Base-by-base conservation (phyloP, 2,329 filamentous ascomycete genomes). In the Zalaria obscura region DNA sequence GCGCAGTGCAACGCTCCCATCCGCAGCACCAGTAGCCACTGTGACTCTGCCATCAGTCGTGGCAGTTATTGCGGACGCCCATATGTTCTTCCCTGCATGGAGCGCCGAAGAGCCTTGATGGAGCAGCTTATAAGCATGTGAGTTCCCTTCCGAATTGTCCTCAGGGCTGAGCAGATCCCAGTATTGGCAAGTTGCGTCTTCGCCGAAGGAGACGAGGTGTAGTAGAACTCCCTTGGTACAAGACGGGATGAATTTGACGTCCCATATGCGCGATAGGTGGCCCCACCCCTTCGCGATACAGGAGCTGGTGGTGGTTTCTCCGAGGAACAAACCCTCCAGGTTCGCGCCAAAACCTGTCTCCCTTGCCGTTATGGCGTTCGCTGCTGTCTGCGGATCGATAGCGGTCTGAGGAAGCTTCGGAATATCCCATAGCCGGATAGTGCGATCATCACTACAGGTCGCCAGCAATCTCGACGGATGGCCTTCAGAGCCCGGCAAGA, bases 391-490 rank as follows among this genome's bases (percentile, higher is more conserved):
- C 9, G 58, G 56, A n/a, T 55, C 52, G 4, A 43, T 38, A 5
- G 52, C 47, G 1, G 39, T 41, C 18, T 57, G 45, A 4, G 55
- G 55, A 32, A 67, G 65, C 42, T 76, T 69, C 0, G 79, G 78
- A 5, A 95, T 75, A 54, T 94, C 77, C 89, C 91, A 96, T 1
- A 96, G 63, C 9, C 84, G 73, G 25, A 98, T 76, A 0, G 87
- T 94, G 39, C 91, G 74, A 60, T 98, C 91, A 55, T 98, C 91
- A 54, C 89, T 96, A 57, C 91, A 98, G 52, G 84, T 95, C 9
- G 81, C 83, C 29, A 98, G 68, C n/a, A 94, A 59, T 40, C 83
- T 70, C 26, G 66, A 64, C 18, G 56, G 56, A 5, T 54, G 55
- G 0, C 63, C 65, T 10, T 47, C 51, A 9, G 63, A 57, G 2